Base-by-base conservation (phyloP, 2,329 filamentous ascomycete genomes). In the Talaromyces sp. region DNA sequence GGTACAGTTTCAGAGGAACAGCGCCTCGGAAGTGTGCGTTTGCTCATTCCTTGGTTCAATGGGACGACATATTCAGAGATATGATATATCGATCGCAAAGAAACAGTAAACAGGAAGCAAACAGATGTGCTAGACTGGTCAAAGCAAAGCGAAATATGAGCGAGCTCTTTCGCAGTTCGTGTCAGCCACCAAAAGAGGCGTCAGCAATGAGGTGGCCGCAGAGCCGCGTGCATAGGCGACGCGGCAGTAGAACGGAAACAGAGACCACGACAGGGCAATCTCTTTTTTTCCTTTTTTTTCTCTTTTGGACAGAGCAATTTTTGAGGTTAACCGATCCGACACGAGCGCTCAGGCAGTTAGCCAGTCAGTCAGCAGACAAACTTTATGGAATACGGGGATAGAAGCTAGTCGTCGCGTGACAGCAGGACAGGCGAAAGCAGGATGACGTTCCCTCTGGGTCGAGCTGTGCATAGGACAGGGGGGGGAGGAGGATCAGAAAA, bases 341-440 rank as follows among this genome's bases (percentile, higher is more conserved):
- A 46, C 9, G 43, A 46, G 43, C n/a, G 19, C 14, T 43, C 35
- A 27, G 26, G 26, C 26, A 27, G n/a, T n/a, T n/a, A n/a, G 38
- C 14, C 41, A 46, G 41, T 46, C 19, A n/a, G 43, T 46, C n/a
- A 19, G 43, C 43, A 21, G 43, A 46, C 43, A 46, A 19, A 21
- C 41, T 6, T 46, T 19, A n/a, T n/a, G 41, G 41, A 46, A 19
- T 46, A 46, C 41, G 41, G 7, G 41, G 21, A 21, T 24, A 24
- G 32, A 2, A 35, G 32, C 2, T 14, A 10, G 58, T 60, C 46
- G 60, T 54, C 57, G 60, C 32, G 61, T 63, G 63, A 61, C 66
- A 54, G 63, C 59, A 59, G 56, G 32, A 62, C n/a, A 19, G 43
- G 19, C 43, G 21, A 46, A 46, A 24, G 43, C 43, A 46, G 43